Evolutionary conservation across 768 basidiomycete species (phyloP), one percentile per base, ranked within the genome.

Genomic region (Fomitopsis serialis): DNA sequence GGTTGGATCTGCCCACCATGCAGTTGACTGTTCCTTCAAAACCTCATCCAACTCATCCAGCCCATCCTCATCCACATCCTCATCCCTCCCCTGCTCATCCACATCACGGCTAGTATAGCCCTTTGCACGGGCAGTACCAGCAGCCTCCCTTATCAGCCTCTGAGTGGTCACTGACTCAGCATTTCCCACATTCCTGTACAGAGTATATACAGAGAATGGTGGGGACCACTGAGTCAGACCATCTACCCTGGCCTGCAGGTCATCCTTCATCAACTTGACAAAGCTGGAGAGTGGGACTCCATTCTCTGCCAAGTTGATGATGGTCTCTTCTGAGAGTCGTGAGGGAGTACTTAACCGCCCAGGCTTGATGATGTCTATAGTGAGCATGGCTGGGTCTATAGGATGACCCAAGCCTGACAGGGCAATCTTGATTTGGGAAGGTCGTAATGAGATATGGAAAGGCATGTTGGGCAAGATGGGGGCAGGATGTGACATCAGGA

Each of bases 1-100:
- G 27, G 80, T 68, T 22, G 80, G 74, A 54, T 88, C 85, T n/a
- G 69, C 71, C 83, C 84, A 87, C 84, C 85, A 87, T 1, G 85
- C 82, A 19, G 71, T 68, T n/a, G 84, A 85, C 2, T 68, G 66
- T 40, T 76, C 71, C 2, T 62, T 61, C 1, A 59, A 11, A 17
- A 54, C 54, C n/a, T 56, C 55, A 40, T 45, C 54, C 2, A 62
- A 49, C 24, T 59, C 35, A 5, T 54, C 50, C 17, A 49, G 59
- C 6, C 62, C 64, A 12, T 63, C 64, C 37, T 66, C 68, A 3
- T 65, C 62, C 17, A 48, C 62, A 11, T 52, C 63, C 34, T 2
- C 11, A 11, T 15, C 21, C n/a, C 22, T 23, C 19, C 34, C 4
- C 9, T 52, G 47, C 25, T 61, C 62, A 23, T 64, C 60, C 12